Conservation (phyloP, 2,329 filamentous ascomycete genomes). For the Lojkania enalia region DNA sequence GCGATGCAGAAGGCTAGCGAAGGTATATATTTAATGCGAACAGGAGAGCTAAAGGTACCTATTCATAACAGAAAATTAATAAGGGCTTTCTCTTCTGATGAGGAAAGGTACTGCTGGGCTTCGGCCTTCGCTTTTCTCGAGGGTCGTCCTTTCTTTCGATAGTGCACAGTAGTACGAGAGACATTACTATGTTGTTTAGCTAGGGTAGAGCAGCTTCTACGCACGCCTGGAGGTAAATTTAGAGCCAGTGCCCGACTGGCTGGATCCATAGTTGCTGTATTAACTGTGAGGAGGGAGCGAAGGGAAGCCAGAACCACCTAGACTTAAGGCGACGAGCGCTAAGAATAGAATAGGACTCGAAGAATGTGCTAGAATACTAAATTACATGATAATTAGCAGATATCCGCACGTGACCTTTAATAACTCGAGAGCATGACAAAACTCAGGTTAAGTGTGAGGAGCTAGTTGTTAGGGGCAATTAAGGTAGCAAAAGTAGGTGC, state of each 20-base stretch:
- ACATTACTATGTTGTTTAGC: background rate
- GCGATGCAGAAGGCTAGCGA: background rate
- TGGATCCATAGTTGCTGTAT: background rate
- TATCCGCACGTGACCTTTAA: no score
- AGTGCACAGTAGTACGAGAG: constrained; percentile 24
- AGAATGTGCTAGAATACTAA: no score
- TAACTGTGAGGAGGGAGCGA: no score
- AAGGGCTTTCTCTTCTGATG: constrained; percentile 29
- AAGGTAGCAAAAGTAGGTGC: no score
- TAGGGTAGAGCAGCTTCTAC: background rate
- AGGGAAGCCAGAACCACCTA: no score
- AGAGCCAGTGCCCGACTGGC: background rate
- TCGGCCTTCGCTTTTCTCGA: constrained; percentile 29
- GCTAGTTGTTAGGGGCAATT: no score
- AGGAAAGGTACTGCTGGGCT: constrained; percentile 29
- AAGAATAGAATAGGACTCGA: no score
- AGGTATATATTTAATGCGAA: background rate
- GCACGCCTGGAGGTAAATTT: background rate
- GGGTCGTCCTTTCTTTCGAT: constrained; percentile 23
- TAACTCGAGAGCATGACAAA: no score
- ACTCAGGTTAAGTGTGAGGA: no score
- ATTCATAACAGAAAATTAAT: constrained; percentile 2
- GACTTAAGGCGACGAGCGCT: no score
- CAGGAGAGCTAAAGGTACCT: background rate
- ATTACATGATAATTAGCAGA: no score